phyloP scores from a whole-genome alignment of 495 filamentous ascomycete species.

The Lentithecium fluviatile region DNA sequence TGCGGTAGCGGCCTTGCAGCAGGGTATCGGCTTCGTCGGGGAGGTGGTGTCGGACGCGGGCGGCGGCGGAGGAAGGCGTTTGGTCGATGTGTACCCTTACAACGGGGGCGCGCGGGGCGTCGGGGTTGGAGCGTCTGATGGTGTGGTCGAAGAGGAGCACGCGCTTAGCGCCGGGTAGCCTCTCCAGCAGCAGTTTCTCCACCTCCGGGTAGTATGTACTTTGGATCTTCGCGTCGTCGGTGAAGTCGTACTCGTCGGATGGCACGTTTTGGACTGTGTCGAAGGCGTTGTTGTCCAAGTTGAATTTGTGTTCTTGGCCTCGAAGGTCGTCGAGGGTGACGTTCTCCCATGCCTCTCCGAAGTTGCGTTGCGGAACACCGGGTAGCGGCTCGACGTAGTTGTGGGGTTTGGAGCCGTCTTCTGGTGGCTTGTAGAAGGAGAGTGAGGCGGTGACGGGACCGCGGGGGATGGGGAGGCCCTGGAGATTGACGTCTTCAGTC shows the following conservation, averaged over 20 bases:
- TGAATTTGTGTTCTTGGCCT: slow-evolving; percentile 59
- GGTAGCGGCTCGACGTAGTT: slow-evolving; percentile 69
- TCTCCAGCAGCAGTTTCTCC: slow-evolving; percentile 59
- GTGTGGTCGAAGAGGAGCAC: slow-evolving; percentile 90
- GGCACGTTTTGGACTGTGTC: slow-evolving; percentile 52
- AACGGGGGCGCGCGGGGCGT: slow-evolving; percentile 63
- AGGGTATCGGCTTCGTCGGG: slow-evolving; percentile 57
- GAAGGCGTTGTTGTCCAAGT: slow-evolving; percentile 74
- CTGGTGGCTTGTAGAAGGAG: slow-evolving; percentile 66
- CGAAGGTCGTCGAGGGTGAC: slow-evolving; percentile 68
- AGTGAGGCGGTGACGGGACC: slow-evolving; percentile 65
- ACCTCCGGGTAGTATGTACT: slow-evolving; percentile 81
- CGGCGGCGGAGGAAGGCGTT: slow-evolving; percentile 59
- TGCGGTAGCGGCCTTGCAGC: slow-evolving; percentile 64
- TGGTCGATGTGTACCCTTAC: slow-evolving; percentile 80
- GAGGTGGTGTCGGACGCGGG: slow-evolving; percentile 66
- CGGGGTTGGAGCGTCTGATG: slow-evolving; percentile 61
- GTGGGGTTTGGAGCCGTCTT: slow-evolving; percentile 63
- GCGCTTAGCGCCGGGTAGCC: slow-evolving; percentile 60
- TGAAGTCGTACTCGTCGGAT: slow-evolving; percentile 58
- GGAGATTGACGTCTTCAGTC: slow-evolving; percentile 19
- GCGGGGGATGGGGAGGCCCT: slow-evolving; percentile 52
- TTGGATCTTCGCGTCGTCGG: slow-evolving; percentile 61
- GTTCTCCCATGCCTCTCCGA: slow-evolving; percentile 43
- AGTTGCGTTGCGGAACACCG: slow-evolving; percentile 64